Conservation (phyloP, 1,284 basidiomycete species). For the Ceratobasidium sp. region DNA sequence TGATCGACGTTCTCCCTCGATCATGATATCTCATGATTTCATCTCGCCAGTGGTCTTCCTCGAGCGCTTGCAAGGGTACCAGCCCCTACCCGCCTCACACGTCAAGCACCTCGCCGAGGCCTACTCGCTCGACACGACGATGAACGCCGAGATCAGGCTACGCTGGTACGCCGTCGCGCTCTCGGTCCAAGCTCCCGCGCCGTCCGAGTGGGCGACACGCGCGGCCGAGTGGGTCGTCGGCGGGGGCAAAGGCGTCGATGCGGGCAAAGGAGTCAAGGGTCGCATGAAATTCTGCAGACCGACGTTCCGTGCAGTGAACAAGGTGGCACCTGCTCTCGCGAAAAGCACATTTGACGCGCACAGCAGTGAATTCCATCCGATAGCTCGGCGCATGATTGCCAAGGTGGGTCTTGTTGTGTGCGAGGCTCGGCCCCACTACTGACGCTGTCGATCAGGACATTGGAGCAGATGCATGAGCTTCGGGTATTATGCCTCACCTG, state of each 20-base stretch:
- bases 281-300: constrained; percentile 87
- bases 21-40: constrained; percentile 16
- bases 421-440: neutral
- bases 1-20: neutral
- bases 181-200: constrained; percentile 60
- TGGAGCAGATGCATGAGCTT: neutral
- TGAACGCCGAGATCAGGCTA: constrained; percentile 47
- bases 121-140: constrained; percentile 46
- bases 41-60: constrained; percentile 46
- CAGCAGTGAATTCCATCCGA: constrained; percentile 76
- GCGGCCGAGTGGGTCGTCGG: constrained; percentile 79
- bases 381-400: constrained; percentile 76
- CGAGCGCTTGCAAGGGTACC: constrained; percentile 44
- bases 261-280: constrained; percentile 66
- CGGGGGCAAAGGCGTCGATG: constrained; percentile 54
- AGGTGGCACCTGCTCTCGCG: constrained; percentile 73
- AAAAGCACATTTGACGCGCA: constrained; percentile 64
- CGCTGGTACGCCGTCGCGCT: constrained; percentile 70
- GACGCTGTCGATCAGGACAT: constrained; percentile 34
- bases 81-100: constrained; percentile 45
- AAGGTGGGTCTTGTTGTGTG: constrained; percentile 62
- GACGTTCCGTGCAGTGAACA: constrained; percentile 64
- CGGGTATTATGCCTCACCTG: neutral
- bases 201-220: constrained; percentile 60
- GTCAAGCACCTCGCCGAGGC: constrained; percentile 37